A percentile compares a stretch with the other conserved stretches of the same genome.
phyloP scores from a whole-genome alignment of 371 early-diverging fungal species.

The Blakeslea trispora region DNA sequence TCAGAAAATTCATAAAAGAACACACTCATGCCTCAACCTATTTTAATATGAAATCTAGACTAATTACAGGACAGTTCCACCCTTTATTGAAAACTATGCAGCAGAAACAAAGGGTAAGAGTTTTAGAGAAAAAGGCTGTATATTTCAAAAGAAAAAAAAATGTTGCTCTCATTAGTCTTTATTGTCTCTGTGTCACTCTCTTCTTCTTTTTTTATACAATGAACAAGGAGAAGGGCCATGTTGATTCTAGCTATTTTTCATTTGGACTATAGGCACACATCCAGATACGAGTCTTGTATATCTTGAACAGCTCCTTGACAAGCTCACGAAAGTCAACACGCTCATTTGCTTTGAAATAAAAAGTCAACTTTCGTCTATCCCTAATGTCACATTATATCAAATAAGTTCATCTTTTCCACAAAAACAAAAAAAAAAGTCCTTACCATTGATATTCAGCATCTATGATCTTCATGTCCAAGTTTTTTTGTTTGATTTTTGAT shows the following conservation, averaged over 20 bases:
- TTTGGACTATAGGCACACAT: conserved; percentile 56
- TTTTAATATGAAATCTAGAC: too few relatives aligned
- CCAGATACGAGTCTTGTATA: conserved; percentile 99
- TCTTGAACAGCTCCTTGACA: conserved; percentile 97
- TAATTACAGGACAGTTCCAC: too few relatives aligned
- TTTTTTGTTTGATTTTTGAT: conserved; percentile 81
- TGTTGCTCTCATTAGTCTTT: too few relatives aligned
- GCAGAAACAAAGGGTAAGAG: conserved; percentile 5
- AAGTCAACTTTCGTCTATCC: conserved; percentile 96
- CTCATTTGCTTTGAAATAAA: conserved; percentile 90
- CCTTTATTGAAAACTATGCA: too few relatives aligned
- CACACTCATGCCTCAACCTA: too few relatives aligned
- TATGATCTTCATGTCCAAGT: conserved; percentile 91
- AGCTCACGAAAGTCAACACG: conserved; percentile 98
- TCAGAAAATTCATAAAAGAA: too few relatives aligned
- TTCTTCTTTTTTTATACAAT: background rate
- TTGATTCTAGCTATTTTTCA: too few relatives aligned
- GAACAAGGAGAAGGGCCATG: too few relatives aligned
- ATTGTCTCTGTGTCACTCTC: background rate
- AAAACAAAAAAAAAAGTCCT: background rate
- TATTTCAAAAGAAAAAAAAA: too few relatives aligned
- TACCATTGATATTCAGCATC: conserved; percentile 98
- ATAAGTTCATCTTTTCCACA: background rate
- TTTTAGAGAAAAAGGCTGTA: too few relatives aligned
- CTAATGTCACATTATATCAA: conserved; percentile 42